These are phyloP conservation scores for Fusarium phyllophilum DNA, from an alignment of 2,329 filamentous ascomycete genomes.

Conservation along the genomic window DNA sequence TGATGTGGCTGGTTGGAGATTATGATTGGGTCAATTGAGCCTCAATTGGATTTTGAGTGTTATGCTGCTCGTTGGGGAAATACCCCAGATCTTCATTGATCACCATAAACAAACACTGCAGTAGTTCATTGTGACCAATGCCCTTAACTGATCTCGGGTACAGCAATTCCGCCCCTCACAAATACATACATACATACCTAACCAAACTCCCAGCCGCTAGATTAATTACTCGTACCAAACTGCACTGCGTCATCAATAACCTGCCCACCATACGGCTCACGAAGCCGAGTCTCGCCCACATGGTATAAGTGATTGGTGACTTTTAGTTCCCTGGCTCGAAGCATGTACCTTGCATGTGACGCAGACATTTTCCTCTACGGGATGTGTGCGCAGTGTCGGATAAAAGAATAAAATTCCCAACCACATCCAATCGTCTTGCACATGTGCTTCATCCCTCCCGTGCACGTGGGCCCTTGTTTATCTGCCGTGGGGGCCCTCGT, in stretches of 20 bases:
- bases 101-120: background rate
- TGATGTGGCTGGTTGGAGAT: background rate
- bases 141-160: background rate
- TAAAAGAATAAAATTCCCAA: background rate
- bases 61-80: background rate
- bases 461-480: conserved; percentile 24
- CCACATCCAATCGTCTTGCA: conserved; percentile 20
- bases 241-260: background rate
- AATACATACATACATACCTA: background rate
- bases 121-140: background rate
- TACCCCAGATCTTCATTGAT: background rate
- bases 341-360: conserved; percentile 22
- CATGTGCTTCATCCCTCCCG: conserved; percentile 22
- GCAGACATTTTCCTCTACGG: background rate
- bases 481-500: conserved; percentile 1
- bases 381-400: background rate
- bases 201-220: background rate
- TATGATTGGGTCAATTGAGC: background rate
- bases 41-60: background rate
- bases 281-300: background rate
- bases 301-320: conserved; percentile 25
- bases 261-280: background rate
- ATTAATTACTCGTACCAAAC: background rate
- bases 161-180: background rate
- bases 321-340: background rate